Base-by-base conservation (phyloP, 23 red algal genomes). In the Porphyridium purpureum region DNA sequence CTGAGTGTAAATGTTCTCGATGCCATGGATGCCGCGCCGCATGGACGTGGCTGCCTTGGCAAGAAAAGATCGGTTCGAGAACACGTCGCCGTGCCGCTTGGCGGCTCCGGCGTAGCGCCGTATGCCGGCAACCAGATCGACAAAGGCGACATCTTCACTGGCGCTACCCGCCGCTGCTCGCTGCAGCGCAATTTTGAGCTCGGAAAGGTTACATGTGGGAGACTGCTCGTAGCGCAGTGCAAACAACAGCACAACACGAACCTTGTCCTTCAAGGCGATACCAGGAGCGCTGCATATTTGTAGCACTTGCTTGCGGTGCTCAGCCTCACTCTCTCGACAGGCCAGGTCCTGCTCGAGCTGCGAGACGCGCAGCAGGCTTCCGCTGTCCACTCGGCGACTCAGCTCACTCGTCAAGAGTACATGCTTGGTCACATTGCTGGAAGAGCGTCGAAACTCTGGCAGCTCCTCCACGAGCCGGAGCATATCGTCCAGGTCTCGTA, bases 341-440 rank as follows among this genome's bases (percentile, higher is more conserved):
- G 79, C 79, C 22, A 98, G 11, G 35, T 98, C 90, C 69, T 98
- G 90, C 59, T 98, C 90, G 31, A 98, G 64, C 53, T 86, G 74
- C 25, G 80, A 82, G 8, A 98, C 54, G 35, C 74, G 62, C 42
- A 98, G 54, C 9, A 98, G 52, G 26, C 57, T 50, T 52, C 74
- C 57, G 31, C 42, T 27, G 7, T 77, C 66, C 1, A 98, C 90
- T 17, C 71, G 36, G n/a, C 70, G 58, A 14, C 73, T 82, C n/a
- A 98, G 73, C 52, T 80, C 90, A 31, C 72, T 60, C 21, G 77
- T 72, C 14, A 98, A 38, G 0, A 80, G 58, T 8, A 98, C 78
- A 49, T 98, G 90, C 62, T 98, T 98, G 36, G 55, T 81, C 3
- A 83, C 90, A 21, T 84, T 66, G 14, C 60, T 67, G 26, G 80